These are phyloP conservation scores for Venturia effusa DNA, from an alignment of 2,329 filamentous ascomycete genomes.

Conservation along the genomic window DNA sequence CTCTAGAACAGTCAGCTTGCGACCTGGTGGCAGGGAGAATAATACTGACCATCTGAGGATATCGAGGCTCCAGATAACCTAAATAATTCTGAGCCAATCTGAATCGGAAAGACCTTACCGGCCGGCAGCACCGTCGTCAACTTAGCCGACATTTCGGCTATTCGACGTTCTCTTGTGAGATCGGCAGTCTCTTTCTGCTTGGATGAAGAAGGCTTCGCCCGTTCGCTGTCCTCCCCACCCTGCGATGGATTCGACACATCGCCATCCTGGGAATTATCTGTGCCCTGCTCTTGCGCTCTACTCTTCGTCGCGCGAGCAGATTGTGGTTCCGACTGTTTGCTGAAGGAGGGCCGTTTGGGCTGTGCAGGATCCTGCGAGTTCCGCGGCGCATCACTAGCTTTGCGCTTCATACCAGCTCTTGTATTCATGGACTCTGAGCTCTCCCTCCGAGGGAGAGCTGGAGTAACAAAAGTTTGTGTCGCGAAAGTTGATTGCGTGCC, in stretches of 20 bases:
- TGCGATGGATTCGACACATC: neutral
- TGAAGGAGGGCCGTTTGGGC: neutral
- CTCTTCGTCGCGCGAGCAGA: neutral
- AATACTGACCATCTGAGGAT: slow-evolving; percentile 58
- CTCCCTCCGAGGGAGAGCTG: neutral
- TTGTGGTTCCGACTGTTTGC: neutral
- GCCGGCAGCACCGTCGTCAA: slow-evolving; percentile 46
- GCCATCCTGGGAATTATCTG: slow-evolving; percentile 3
- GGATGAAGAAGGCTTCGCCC: neutral
- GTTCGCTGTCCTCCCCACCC: neutral
- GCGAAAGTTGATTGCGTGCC: neutral
- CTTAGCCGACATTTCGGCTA: slow-evolving; percentile 20
- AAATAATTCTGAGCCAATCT: slow-evolving; percentile 60
- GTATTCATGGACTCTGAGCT: neutral
- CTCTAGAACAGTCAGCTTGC: slow-evolving; percentile 48
- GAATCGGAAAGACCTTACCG: slow-evolving; percentile 61
- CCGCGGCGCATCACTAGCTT: slow-evolving; percentile 4
- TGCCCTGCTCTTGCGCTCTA: neutral
- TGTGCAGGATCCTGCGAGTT: neutral
- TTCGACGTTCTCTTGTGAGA: slow-evolving; percentile 22
- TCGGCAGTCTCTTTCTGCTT: neutral
- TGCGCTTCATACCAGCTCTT: slow-evolving; percentile 10
- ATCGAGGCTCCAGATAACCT: slow-evolving; percentile 58
- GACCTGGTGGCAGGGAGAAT: slow-evolving; percentile 6
- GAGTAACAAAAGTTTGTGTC: neutral